These are phyloP conservation scores for Sisymbrium irio DNA, from an alignment of 345 rosid species.

Conservation along the genomic window DNA sequence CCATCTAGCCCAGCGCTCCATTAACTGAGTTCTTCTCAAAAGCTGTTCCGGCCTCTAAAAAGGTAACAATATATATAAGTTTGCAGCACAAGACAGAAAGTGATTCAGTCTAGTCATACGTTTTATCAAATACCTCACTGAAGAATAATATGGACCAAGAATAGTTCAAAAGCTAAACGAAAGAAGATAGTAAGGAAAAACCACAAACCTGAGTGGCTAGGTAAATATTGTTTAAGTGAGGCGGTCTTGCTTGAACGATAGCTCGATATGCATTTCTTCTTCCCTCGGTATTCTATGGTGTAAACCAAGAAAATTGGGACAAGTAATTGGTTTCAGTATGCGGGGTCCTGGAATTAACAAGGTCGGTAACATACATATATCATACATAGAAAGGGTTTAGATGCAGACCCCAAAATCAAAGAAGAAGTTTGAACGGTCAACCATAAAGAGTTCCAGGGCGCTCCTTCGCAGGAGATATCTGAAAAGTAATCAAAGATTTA, in stretches of 20 bases:
- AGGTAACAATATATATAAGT: slow-evolving; percentile 26
- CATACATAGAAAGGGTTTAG: slow-evolving; percentile 12
- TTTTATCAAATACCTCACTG: slow-evolving; percentile 5
- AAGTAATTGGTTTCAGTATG: slow-evolving; percentile 8
- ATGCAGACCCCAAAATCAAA: slow-evolving; percentile 85
- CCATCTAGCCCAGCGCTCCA: slow-evolving; percentile 99
- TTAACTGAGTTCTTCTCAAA: slow-evolving; percentile 85
- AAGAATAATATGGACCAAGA: slow-evolving; percentile 22
- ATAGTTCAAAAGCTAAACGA: slow-evolving; percentile 3
- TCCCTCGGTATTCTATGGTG: slow-evolving; percentile 70
- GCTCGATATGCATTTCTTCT: slow-evolving; percentile 92
- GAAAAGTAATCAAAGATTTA: slow-evolving; percentile 23
- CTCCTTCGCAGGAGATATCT: slow-evolving; percentile 96
- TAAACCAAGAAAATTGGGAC: slow-evolving; percentile 15
- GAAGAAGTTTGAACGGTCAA: slow-evolving; percentile 94
- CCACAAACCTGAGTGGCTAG: slow-evolving; percentile 90
- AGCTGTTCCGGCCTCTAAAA: slow-evolving; percentile 95
- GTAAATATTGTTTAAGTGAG: slow-evolving; percentile 87
- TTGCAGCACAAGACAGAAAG: slow-evolving; percentile 18
- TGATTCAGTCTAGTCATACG: slow-evolving; percentile 8
- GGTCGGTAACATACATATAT: slow-evolving; percentile 1
- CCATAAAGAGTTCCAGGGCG: slow-evolving; percentile 95
- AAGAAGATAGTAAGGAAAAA: slow-evolving; percentile 7
- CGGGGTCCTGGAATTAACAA: slow-evolving; percentile 11
- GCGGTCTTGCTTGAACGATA: slow-evolving; percentile 83